Base-by-base conservation (phyloP, 345 rosid genomes). In the Gossypium anomalum region DNA sequence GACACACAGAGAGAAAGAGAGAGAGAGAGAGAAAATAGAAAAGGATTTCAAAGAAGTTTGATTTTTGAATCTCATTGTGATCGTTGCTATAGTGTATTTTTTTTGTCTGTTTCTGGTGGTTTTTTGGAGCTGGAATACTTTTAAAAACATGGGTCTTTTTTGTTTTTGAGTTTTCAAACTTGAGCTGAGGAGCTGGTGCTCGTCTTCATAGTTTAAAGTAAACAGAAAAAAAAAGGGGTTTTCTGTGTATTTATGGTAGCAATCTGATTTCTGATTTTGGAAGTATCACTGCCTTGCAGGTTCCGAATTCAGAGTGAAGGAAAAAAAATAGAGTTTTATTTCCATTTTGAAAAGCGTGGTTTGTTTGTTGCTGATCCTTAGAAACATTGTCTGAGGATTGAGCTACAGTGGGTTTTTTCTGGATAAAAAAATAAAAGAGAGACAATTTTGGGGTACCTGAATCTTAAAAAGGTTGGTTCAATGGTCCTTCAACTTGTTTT, bases 11-110 rank as follows among this genome's bases (percentile, higher is more conserved):
- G 81, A 67, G 49, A 72, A 67, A 22, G 2, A 25, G 27, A 72
- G 82, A 76, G 81, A 22, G 2, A 25, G 27, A 72, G 82, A 76
- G 81, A 72, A 0, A 0, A 29, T 3, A 29, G 38, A 4, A 29
- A 29, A 29, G 38, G 70, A 22, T 74, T 51, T 19, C 12, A 73
- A 71, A 57, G 53, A 75, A 71, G 75, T 84, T 84, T 82, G 82
- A 84, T 82, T 82, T 84, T 87, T 87, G 84, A 78, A 80, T 82
- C 49, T 53, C 86, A 77, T 72, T 76, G 80, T 59, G 70, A 75
- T 75, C 48, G 75, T 70, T 70, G 68, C 34, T 34, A 44, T 11
- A 23, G 38, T 25, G 38, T 59, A 59, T 59, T 59, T 59, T 56
- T 59, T 25, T 5, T 25, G 64, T 59, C 64, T 12, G 17, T 59